Evolutionary conservation across 768 basidiomycete species (phyloP).

Genomic region (Gloeostereum incarnatum): DNA sequence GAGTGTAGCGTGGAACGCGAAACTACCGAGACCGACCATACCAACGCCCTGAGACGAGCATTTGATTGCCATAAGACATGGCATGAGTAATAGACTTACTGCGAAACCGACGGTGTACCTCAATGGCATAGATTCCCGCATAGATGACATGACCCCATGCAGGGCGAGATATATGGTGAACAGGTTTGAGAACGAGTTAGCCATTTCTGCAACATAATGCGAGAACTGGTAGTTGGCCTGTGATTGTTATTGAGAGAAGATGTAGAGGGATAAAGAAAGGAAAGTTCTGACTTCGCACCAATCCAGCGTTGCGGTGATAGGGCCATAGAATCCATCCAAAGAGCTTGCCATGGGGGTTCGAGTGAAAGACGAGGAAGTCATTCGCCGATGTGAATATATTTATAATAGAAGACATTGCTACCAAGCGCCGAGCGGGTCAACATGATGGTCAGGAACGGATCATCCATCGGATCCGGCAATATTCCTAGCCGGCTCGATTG

Average conservation of each 20-base stretch:
- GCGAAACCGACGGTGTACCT: constrained; percentile 32
- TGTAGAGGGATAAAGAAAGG: neutral
- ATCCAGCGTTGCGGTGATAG: constrained; percentile 60
- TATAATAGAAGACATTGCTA: no score
- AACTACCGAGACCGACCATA: constrained; percentile 68
- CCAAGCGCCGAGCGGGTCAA: no score
- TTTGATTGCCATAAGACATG: neutral
- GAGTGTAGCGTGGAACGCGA: constrained; percentile 72
- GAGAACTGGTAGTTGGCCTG: constrained; percentile 76
- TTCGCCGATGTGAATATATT: no score
- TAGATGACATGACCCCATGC: constrained; percentile 31
- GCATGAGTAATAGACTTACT: constrained; percentile 16
- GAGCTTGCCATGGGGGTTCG: no score
- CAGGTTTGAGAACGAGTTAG: constrained; percentile 67
- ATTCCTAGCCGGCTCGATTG: no score
- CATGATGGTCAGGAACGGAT: no score
- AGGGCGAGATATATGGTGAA: constrained; percentile 46
- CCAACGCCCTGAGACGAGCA: constrained; percentile 54
- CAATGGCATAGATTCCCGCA: constrained; percentile 24
- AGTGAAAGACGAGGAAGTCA: no score
- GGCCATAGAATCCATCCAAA: constrained; percentile 43
- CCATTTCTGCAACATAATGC: constrained; percentile 68
- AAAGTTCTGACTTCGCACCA: constrained; percentile 54
- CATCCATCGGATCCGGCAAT: no score
- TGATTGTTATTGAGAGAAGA: neutral